Evolutionary conservation across 1,284 basidiomycete genomes (phyloP).

Genomic region (Ceratobasidium sp.): DNA sequence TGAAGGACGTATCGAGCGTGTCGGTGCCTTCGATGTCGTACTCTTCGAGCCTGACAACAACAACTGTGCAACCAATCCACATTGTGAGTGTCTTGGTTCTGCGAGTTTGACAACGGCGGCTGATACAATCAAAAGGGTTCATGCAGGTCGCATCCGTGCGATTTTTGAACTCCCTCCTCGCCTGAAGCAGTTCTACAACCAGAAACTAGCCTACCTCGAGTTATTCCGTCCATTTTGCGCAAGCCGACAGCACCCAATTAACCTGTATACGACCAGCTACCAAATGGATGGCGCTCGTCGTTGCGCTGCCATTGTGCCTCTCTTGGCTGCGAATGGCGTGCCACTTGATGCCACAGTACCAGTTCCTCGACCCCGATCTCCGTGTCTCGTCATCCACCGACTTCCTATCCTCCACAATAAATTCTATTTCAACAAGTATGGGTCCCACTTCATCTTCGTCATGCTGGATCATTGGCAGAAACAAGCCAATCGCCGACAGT

Average conservation of each 20-base stretch:
- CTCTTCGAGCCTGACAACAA: background rate
- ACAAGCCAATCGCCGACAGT: too few relatives aligned
- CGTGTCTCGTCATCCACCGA: background rate
- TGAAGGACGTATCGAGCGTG: background rate
- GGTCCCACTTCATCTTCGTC: background rate
- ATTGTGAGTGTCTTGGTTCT: background rate
- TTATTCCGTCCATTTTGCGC: background rate
- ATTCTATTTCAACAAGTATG: slow-evolving; percentile 14
- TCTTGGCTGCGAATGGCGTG: background rate
- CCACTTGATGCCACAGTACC: background rate
- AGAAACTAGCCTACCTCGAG: slow-evolving; percentile 3
- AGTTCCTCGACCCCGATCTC: background rate
- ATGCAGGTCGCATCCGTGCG: slow-evolving; percentile 8
- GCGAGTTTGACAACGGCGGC: too few relatives aligned
- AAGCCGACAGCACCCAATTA: background rate
- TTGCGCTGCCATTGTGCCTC: background rate
- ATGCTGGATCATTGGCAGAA: background rate
- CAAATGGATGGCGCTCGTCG: background rate
- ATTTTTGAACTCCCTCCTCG: slow-evolving; percentile 1
- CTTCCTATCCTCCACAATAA: background rate
- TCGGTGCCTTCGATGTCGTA: background rate
- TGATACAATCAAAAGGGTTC: background rate
- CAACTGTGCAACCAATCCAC: background rate
- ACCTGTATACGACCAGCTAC: background rate
- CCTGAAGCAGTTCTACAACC: background rate